Evolutionary conservation across 805 yeast genomes (phyloP).

Genomic region (Huiozyma naganishii): DNA sequence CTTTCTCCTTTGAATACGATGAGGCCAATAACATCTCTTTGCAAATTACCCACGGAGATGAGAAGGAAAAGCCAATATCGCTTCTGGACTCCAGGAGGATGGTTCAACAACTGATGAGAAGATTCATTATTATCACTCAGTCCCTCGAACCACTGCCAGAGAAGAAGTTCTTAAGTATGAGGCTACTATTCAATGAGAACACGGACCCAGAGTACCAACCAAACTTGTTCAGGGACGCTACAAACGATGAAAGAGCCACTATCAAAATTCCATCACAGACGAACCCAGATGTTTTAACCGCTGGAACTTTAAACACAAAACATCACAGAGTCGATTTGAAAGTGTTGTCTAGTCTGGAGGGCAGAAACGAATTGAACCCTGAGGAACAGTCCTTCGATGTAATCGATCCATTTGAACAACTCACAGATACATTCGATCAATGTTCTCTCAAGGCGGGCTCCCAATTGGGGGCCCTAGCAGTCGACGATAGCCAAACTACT

Average conservation of each 20-base stretch:
- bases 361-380: slow-evolving; percentile 3
- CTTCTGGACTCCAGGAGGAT: slow-evolving; percentile 32
- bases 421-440: background rate
- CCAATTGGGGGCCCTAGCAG: background rate
- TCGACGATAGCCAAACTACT: slow-evolving; percentile 24
- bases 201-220: slow-evolving; percentile 43
- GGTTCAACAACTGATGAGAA: slow-evolving; percentile 39
- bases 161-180: slow-evolving; percentile 36
- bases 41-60: slow-evolving; percentile 10
- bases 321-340: slow-evolving; percentile 24
- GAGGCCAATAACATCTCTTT: slow-evolving; percentile 18
- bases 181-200: slow-evolving; percentile 37
- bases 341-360: slow-evolving; percentile 20
- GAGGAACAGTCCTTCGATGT: slow-evolving; percentile 5
- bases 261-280: slow-evolving; percentile 20
- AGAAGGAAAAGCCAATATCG: slow-evolving; percentile 12
- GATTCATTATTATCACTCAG: slow-evolving; percentile 45
- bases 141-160: slow-evolving; percentile 41
- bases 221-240: slow-evolving; percentile 35
- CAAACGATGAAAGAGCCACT: slow-evolving; percentile 27
- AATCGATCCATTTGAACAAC: slow-evolving; percentile 25
- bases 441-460: background rate
- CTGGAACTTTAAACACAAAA: slow-evolving; percentile 27
- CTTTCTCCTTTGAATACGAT: slow-evolving; percentile 37
- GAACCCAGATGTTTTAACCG: slow-evolving; percentile 11